These are phyloP conservation scores for Symbiodinium pilosum DNA, from an alignment of 73 alveolate species.

Conservation along the genomic window DNA sequence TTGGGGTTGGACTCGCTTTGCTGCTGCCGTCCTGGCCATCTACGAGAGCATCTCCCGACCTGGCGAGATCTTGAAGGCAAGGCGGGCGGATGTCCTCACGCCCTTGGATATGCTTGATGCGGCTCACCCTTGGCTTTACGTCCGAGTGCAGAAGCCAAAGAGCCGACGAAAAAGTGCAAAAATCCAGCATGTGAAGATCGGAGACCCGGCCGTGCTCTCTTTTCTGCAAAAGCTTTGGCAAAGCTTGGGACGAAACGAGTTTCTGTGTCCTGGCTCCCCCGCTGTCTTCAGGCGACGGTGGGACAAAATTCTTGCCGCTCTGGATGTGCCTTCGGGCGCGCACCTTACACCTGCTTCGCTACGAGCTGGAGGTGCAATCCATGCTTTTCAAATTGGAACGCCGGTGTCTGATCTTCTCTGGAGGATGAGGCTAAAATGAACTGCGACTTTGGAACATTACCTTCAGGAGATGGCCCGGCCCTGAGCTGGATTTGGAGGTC, in stretches of 20 bases:
- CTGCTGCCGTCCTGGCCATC: background rate
- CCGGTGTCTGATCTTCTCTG: background rate
- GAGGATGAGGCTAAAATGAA: background rate
- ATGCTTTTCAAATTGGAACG: background rate
- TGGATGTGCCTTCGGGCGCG: background rate
- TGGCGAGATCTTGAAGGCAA: background rate
- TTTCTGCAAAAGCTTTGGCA: background rate
- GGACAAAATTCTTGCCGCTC: background rate
- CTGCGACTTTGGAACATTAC: background rate
- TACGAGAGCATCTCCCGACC: conserved; percentile 1
- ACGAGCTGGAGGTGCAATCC: conserved; percentile 19
- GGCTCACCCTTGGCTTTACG: background rate
- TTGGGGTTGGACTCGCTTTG: background rate
- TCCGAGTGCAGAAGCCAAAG: background rate
- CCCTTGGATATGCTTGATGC: background rate
- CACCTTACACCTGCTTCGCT: background rate
- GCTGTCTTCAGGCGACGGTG: background rate
- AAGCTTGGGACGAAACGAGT: background rate
- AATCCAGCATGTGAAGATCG: background rate
- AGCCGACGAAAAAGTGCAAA: background rate
- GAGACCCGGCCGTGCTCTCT: background rate
- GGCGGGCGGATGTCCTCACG: background rate
- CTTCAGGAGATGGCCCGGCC: conserved; percentile 22
- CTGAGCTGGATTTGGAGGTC: no score
- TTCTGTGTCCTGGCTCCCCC: background rate